Base-by-base conservation (phyloP, 306 rosid genomes). In the Quercus bicolor region DNA sequence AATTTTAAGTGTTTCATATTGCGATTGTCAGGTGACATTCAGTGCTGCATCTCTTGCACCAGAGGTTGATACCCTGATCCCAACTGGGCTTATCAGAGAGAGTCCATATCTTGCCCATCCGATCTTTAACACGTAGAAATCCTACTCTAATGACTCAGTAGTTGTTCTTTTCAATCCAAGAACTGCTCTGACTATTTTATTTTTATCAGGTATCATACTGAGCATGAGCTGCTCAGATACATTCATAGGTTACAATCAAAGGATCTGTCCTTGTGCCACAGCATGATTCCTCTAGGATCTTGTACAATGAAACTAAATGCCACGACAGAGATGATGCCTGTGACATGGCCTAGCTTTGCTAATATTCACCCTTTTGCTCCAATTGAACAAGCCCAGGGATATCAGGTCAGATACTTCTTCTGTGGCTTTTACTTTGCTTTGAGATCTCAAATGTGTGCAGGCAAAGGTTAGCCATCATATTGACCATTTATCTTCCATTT, bases 241-340 rank as follows among this genome's bases (percentile, higher is more conserved):
- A 68, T 89, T 33, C 88, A 93, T 59, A 89, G 66, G 91, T 82
- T 96, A 82, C 92, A 96, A 73, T 84, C 97, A 4, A 96, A 93
- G 80, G 99, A 96, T 86, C 97, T 96, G 18, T 96, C 99, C 0
- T 90, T 96, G 2, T 89, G 94, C 88, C 99, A 96, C 91, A 96
- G 99, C 81, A 96, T 96, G 99, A 96, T 96, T 73, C 99, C 99
- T 19, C 79, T 96, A 72, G 99, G 99, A 74, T 96, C 99, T 34
- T 96, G 99, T 77, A 96, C 99, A 19, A 96, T 96, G 99, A 96
- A 96, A 82, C 84, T 96, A 80, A 95, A 95, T 33, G 99, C 99
- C 59, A 95, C 99, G 12, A 87, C 98, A 29, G 99, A 96, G 81
- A 96, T 96, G 99, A 93, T 96, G 96, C 99, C 99, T n/a, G 98